These are phyloP conservation scores for Penicillium expansum DNA, from an alignment of 2,329 filamentous ascomycete genomes.

Conservation along the genomic window DNA sequence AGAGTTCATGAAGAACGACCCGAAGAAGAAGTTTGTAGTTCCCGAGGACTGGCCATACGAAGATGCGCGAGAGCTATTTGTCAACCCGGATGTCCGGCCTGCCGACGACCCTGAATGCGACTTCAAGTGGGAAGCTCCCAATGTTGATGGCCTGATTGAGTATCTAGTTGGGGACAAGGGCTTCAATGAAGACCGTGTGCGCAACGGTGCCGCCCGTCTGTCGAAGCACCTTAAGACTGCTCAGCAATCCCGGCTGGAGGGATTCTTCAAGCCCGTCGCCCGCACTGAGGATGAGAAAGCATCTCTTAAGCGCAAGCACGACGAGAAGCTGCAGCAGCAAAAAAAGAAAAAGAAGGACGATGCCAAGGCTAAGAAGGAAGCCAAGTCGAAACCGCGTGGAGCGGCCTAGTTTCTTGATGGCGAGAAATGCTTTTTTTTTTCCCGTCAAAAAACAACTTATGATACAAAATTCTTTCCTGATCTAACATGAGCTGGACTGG, in stretches of 20 bases:
- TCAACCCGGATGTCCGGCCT: constrained; percentile 79
- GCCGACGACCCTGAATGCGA: constrained; percentile 86
- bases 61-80: constrained; percentile 88
- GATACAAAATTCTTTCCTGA: constrained; percentile 6
- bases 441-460: not conserved
- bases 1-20: constrained; percentile 71
- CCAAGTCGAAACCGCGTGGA: constrained; percentile 80
- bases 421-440: not conserved
- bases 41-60: constrained; percentile 97
- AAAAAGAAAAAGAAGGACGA: constrained; percentile 95
- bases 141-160: constrained; percentile 82
- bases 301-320: constrained; percentile 84
- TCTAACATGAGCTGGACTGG: constrained; percentile 12
- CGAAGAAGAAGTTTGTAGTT: constrained; percentile 75
- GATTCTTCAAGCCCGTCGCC: constrained; percentile 92
- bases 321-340: constrained; percentile 85
- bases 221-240: constrained; percentile 88
- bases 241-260: constrained; percentile 87
- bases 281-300: constrained; percentile 86
- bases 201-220: constrained; percentile 71
- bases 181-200: constrained; percentile 92
- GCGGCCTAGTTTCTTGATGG: constrained; percentile 41
- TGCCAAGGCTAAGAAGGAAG: constrained; percentile 90
- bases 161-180: constrained; percentile 93
- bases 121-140: constrained; percentile 96